Evolutionary conservation across 2,329 filamentous ascomycete species (phyloP), one percentile per base, ranked within the genome.

Genomic region (Sporothrix sp.): DNA sequence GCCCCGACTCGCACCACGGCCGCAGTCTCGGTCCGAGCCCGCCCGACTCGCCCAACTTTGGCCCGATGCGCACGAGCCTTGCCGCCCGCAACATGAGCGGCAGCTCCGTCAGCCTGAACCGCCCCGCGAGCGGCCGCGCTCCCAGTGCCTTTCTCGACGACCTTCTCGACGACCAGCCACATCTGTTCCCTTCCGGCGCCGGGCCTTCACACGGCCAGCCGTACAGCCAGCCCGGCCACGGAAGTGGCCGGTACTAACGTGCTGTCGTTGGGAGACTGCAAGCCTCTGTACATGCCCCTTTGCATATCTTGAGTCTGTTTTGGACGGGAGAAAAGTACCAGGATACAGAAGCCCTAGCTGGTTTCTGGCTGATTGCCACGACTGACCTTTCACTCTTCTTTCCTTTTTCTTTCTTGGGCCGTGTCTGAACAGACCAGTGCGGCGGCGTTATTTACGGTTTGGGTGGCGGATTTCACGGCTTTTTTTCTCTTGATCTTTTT

Each of bases 81-180:
- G 48, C 59, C 11, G 61, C 61, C 33, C 61, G 65, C 28, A 70
- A 79, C 54, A 62, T 75, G 46, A 84, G 79, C 64, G 71, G 75
- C 38, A 89, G 82, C 63, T 83, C 81, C 4, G 62, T 90, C 55
- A 84, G 81, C 58, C 72, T 84, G 52, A 79, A 76, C 55, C 73
- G 78, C 51, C 75, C 83, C 3, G 73, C 80, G 13, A 83, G 80
- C 48, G 81, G 81, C 51, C 75, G 90, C 52, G 85, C 89, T 14
- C 91, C 91, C 0, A 95, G 87, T 64, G 87, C 88, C 16, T 95
- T 89, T 63, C 72, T 97, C 35, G 90, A 97, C 53, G 89, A 96
- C 64, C 68, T 97, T 45, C 84, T 96, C 54, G 87, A 89, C 61
- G 86, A 85, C 56, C 83, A 89, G 61, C 71, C 74, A 6, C 69